These are phyloP conservation scores for Metschnikowia kunwiensis DNA, from an alignment of 805 yeast species.

Conservation along the genomic window DNA sequence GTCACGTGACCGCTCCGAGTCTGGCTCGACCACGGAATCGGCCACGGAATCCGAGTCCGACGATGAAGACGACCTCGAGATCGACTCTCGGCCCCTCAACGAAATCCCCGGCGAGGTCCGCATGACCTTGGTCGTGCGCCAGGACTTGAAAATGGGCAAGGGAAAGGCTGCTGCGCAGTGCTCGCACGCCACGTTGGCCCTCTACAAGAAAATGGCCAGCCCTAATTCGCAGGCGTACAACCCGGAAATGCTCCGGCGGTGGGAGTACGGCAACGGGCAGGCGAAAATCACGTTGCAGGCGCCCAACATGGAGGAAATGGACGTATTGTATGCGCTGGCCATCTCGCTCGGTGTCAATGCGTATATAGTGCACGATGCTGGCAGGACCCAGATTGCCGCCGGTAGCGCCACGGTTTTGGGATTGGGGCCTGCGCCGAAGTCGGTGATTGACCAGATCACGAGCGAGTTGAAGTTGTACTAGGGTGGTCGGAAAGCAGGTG, in stretches of 20 bases:
- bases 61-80: constrained; percentile 53
- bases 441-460: constrained; percentile 76
- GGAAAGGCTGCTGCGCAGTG: constrained; percentile 98
- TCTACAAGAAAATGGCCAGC: constrained; percentile 66
- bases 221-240: constrained; percentile 53
- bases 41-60: constrained; percentile 22
- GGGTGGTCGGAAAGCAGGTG: no score
- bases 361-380: constrained; percentile 89
- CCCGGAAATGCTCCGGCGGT: constrained; percentile 61
- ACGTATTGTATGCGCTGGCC: constrained; percentile 75
- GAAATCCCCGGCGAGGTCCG: constrained; percentile 74
- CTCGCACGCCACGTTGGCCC: constrained; percentile 93
- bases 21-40: no score
- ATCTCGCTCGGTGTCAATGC: constrained; percentile 75
- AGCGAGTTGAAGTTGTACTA: constrained; percentile 72
- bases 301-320: constrained; percentile 67
- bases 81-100: constrained; percentile 59
- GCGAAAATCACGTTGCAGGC: constrained; percentile 89
- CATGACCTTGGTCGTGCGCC: constrained; percentile 85
- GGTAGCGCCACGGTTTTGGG: constrained; percentile 97
- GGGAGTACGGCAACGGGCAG: constrained; percentile 81
- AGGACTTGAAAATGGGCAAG: constrained; percentile 86
- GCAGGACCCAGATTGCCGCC: constrained; percentile 93
- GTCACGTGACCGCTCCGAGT: no score
- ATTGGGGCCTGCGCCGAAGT: constrained; percentile 92